Conservation (phyloP, 2,329 filamentous ascomycete species). For the Trichoderma semiorbis region DNA sequence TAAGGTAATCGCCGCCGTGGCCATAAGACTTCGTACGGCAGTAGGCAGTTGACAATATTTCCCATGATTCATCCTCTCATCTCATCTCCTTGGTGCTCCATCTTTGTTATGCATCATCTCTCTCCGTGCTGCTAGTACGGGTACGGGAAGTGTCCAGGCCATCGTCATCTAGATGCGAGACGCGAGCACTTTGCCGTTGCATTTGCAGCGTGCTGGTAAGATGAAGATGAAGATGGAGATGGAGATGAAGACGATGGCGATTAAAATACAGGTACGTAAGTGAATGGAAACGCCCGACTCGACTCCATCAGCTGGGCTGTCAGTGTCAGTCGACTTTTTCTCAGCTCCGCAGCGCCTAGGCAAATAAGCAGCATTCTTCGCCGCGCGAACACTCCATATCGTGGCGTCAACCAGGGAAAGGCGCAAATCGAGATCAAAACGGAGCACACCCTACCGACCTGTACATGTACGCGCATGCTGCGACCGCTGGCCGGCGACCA, state of each 20-base stretch:
- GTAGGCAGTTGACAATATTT: background rate
- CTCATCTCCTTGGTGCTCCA: constrained; percentile 11
- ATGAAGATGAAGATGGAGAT: background rate
- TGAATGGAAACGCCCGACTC: background rate
- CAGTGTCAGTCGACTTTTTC: constrained; percentile 5
- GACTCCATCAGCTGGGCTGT: constrained; percentile 11
- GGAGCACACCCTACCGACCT: constrained; percentile 8
- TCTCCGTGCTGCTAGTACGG: background rate
- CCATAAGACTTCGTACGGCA: background rate
- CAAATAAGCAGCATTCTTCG: constrained; percentile 8
- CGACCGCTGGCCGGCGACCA: background rate
- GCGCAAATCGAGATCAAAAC: constrained; percentile 14
- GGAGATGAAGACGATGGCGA: background rate
- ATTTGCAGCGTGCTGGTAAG: background rate
- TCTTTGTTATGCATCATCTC: constrained; percentile 8
- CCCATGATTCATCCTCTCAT: constrained; percentile 2
- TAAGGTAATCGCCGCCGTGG: background rate
- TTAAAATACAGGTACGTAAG: background rate
- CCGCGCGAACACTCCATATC: constrained; percentile 15
- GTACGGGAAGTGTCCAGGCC: background rate
- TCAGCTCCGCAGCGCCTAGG: constrained; percentile 10
- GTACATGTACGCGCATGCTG: background rate
- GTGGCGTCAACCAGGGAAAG: constrained; percentile 12
- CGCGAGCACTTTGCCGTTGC: background rate
- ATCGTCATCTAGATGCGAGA: background rate